These are phyloP conservation scores for Euphorbia schlechtendalii DNA, from an alignment of 441 rosid genomes.

Conservation along the genomic window DNA sequence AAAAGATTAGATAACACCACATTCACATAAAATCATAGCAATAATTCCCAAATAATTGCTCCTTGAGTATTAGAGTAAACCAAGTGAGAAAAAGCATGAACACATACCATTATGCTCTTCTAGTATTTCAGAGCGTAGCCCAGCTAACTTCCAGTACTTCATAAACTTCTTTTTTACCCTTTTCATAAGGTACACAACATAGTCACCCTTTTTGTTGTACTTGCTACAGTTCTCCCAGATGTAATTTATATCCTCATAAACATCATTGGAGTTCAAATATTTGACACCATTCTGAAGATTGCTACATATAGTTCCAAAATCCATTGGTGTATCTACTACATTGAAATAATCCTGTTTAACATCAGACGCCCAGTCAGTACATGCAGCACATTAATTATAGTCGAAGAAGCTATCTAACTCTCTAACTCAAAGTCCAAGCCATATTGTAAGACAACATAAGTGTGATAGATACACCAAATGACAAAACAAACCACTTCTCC, in stretches of 20 bases:
- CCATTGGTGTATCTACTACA: constrained; percentile 48
- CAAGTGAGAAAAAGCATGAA: background rate
- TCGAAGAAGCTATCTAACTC: background rate
- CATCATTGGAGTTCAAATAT: constrained; percentile 41
- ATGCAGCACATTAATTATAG: background rate
- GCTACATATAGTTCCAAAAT: constrained; percentile 20
- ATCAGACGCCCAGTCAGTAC: constrained; percentile 1
- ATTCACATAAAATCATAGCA: background rate
- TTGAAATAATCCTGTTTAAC: constrained; percentile 34
- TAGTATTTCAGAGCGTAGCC: constrained; percentile 25
- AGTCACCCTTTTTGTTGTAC: constrained; percentile 49
- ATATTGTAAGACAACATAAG: background rate
- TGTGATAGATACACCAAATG: background rate
- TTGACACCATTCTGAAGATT: constrained; percentile 38
- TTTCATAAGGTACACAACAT: constrained; percentile 47
- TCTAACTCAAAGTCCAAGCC: background rate
- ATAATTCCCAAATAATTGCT: background rate
- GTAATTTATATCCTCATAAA: constrained; percentile 39
- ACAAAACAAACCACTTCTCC: too few species aligned
- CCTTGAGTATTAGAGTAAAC: constrained; percentile 5
- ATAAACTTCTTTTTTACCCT: constrained; percentile 53
- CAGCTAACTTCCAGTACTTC: constrained; percentile 44
- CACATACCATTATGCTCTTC: constrained; percentile 27
- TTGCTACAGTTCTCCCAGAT: constrained; percentile 50
- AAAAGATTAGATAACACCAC: background rate